These are phyloP conservation scores for Polytrichum commune DNA, from an alignment of 225 moss, liverwort and hornwort genomes.

Conservation along the genomic window DNA sequence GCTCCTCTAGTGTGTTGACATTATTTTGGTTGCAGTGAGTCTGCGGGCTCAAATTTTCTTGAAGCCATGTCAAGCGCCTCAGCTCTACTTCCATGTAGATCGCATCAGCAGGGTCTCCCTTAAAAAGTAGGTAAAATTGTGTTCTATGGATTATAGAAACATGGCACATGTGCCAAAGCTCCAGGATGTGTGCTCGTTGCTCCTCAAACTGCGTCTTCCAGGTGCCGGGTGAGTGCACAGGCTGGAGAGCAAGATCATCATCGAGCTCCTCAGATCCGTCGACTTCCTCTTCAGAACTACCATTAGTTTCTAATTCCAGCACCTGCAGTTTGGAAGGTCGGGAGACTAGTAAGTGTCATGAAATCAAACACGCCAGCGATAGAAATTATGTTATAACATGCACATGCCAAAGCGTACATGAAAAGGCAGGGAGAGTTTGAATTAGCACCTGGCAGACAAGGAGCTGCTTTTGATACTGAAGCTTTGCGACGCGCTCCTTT, in stretches of 20 bases:
- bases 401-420: too few species aligned
- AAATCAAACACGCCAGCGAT: too few species aligned
- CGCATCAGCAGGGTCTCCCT: slow-evolving; percentile 59
- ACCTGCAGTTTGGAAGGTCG: slow-evolving; percentile 25
- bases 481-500: slow-evolving; percentile 68
- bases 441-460: slow-evolving; percentile 54
- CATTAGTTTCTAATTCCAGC: slow-evolving; percentile 50
- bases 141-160: slow-evolving; percentile 66
- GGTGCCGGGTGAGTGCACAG: slow-evolving; percentile 38
- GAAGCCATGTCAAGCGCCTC: slow-evolving; percentile 49
- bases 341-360: too few species aligned
- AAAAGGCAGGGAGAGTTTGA: too few species aligned
- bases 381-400: too few species aligned
- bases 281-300: slow-evolving; percentile 20
- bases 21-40: slow-evolving; percentile 40
- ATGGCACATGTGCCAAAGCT: slow-evolving; percentile 63
- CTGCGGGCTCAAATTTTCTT: slow-evolving; percentile 44
- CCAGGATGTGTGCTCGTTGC: slow-evolving; percentile 47
- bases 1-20: slow-evolving; percentile 26
- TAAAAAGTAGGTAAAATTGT: slow-evolving; percentile 59
- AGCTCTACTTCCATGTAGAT: slow-evolving; percentile 69
- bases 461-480: slow-evolving; percentile 69
- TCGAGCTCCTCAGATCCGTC: slow-evolving; percentile 7
- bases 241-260: slow-evolving; percentile 5
- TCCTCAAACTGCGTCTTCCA: slow-evolving; percentile 47